phyloP scores from a whole-genome alignment of 2,329 filamentous ascomycete species.

The Trichoderma citrinoviride region DNA sequence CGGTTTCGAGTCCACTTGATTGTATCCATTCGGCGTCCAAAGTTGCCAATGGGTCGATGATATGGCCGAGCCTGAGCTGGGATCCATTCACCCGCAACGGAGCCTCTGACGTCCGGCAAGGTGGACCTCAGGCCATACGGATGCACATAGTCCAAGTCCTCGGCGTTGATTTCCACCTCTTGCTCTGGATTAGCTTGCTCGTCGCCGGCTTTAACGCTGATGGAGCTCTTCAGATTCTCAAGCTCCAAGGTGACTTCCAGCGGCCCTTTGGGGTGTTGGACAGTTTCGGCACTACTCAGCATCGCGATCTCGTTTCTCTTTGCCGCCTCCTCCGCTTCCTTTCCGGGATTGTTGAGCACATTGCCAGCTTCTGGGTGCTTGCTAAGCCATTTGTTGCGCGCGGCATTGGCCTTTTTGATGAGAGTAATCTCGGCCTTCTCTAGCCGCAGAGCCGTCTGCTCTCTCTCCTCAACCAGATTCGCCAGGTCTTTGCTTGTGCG shows the following conservation, averaged over 20 bases:
- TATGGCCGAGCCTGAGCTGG: slow-evolving; percentile 70
- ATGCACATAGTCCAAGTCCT: slow-evolving; percentile 38
- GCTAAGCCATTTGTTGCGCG: slow-evolving; percentile 55
- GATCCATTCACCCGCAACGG: slow-evolving; percentile 71
- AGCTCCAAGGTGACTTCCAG: slow-evolving; percentile 19
- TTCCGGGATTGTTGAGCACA: not conserved
- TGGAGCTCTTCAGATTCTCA: not conserved
- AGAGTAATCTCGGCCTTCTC: slow-evolving; percentile 86
- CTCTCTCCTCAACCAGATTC: slow-evolving; percentile 76
- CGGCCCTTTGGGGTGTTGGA: not conserved
- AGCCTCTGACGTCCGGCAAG: slow-evolving; percentile 43
- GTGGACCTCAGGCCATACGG: slow-evolving; percentile 37
- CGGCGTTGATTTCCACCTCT: slow-evolving; percentile 24
- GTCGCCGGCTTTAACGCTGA: not conserved
- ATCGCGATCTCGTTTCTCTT: not conserved
- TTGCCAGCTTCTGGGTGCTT: slow-evolving; percentile 3
- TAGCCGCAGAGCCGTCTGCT: slow-evolving; percentile 75
- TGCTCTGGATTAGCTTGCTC: not conserved
- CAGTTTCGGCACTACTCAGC: slow-evolving; percentile 7
- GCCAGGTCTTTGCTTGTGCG: slow-evolving; percentile 75
- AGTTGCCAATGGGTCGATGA: slow-evolving; percentile 63
- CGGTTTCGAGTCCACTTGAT: slow-evolving; percentile 79
- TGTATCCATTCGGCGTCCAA: slow-evolving; percentile 88
- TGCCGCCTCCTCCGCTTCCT: not conserved
- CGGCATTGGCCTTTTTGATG: slow-evolving; percentile 73